Percentiles rank a stretch among this genome's conserved stretches.
phyloP scores from a whole-genome alignment of 1,284 basidiomycete genomes.

The Coniophora puteana region DNA sequence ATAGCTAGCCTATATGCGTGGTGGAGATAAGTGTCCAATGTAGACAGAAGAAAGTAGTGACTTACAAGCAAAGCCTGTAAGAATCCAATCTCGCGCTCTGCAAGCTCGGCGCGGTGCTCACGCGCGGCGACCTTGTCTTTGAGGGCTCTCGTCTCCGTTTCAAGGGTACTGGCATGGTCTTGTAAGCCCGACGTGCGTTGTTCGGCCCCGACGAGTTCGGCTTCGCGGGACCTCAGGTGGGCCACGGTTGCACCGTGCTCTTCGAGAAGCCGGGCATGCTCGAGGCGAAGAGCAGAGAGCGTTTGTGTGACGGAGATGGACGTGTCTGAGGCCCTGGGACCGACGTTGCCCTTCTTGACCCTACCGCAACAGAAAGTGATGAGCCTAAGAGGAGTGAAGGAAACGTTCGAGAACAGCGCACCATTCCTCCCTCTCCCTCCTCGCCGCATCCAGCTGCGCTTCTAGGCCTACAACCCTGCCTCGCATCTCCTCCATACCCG shows the following conservation, averaged over 20 bases:
- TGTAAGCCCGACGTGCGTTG: conserved; percentile 32
- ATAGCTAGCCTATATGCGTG: conserved; percentile 48
- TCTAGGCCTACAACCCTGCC: conserved; percentile 55
- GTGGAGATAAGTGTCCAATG: not conserved
- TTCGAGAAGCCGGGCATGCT: conserved; percentile 59
- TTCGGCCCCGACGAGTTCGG: conserved; percentile 41
- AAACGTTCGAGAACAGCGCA: conserved; percentile 21
- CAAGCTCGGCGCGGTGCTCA: conserved; percentile 43
- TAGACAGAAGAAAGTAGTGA: conserved; percentile 12
- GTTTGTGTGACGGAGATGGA: conserved; percentile 51
- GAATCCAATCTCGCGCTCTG: conserved; percentile 60
- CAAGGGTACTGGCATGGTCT: conserved; percentile 31
- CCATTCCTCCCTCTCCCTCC: conserved; percentile 55
- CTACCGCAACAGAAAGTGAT: conserved; percentile 21
- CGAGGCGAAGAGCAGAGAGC: conserved; percentile 53
- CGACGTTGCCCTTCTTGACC: conserved; percentile 33
- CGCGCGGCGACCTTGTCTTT: conserved; percentile 41
- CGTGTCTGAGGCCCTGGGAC: conserved; percentile 37
- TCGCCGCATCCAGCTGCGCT: conserved; percentile 56
- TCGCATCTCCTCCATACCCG: conserved; percentile 51
- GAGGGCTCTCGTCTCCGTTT: conserved; percentile 33
- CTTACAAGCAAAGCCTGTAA: conserved; percentile 60
- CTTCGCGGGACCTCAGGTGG: conserved; percentile 45
- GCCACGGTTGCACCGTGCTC: conserved; percentile 56
- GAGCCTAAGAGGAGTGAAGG: not conserved